Conservation (phyloP, 352 stramenopile species). For the Pilasporangium apinafurcum region DNA sequence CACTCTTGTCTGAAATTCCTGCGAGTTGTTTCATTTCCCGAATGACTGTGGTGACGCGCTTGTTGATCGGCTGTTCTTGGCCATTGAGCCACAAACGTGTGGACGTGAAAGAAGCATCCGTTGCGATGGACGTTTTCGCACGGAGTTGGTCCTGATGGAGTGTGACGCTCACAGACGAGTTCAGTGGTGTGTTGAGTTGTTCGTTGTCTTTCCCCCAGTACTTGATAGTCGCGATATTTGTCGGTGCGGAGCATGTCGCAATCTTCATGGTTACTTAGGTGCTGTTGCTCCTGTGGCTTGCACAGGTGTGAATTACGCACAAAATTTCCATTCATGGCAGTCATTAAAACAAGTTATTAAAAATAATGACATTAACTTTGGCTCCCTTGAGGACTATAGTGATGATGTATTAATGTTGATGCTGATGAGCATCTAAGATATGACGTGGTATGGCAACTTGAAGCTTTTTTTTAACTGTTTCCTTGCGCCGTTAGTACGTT, state of each 20-base stretch:
- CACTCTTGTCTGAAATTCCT: conserved; percentile 5
- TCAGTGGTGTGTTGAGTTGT: conserved; percentile 95
- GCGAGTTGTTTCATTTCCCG: conserved; percentile 55
- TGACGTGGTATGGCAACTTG: too few relatives aligned
- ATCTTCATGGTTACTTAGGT: conserved; percentile 24
- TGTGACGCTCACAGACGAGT: conserved; percentile 96
- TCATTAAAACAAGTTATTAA: too few relatives aligned
- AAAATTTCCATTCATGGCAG: too few relatives aligned
- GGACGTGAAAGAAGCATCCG: conserved; percentile 51
- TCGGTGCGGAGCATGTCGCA: conserved; percentile 90
- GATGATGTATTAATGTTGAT: too few relatives aligned
- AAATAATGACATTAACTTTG: too few relatives aligned
- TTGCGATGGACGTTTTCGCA: conserved; percentile 92
- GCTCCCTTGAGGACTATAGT: too few relatives aligned
- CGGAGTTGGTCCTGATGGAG: conserved; percentile 92
- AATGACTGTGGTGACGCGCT: conserved; percentile 77
- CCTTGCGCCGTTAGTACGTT: too few relatives aligned
- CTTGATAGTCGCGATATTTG: conserved; percentile 98
- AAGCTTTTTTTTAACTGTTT: too few relatives aligned
- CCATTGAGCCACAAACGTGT: conserved; percentile 98
- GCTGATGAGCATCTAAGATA: too few relatives aligned
- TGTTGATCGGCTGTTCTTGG: conserved; percentile 70
- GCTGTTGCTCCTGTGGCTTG: too few relatives aligned
- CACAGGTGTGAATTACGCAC: too few relatives aligned
- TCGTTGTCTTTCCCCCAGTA: conserved; percentile 97